Base-by-base conservation (phyloP, 2,329 filamentous ascomycete genomes). In the Nemania sp. region DNA sequence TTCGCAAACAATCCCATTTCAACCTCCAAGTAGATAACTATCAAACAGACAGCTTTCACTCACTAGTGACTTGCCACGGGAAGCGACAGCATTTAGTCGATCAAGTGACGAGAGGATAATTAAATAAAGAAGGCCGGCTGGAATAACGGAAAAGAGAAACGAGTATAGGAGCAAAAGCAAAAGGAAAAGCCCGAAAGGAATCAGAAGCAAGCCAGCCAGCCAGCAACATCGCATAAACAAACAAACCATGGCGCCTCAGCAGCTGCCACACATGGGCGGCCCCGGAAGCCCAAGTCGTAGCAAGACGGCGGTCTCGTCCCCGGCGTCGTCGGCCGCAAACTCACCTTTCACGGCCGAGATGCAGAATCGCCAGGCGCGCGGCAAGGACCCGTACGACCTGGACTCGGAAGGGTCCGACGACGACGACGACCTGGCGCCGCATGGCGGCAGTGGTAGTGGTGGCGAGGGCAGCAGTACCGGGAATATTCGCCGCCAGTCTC, bases 341-440 rank as follows among this genome's bases (percentile, higher is more conserved):
- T 20, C 60, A 56, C 71, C 64, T 29, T 85, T 87, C 76, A 86
- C 85, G 0, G 71, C 80, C 22, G 77, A 81, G 66, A 87, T 87
- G 85, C 85, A 86, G 73, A 87, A 89, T 75, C 82, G 82, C 5
- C 88, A 90, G 76, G 86, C 88, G 4, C 82, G 88, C 47, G 87
- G 87, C 59, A 88, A 88, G 73, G 83, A 89, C 68, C 85, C 86
- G 0, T 87, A 87, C 73, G 70, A 77, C 51, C 76, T 76, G 10
- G 78, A 79, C 47, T 62, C 69, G 52, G 60, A 73, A 47, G 68
- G n/a, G n/a, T n/a, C n/a, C n/a, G n/a, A n/a, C n/a, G n/a, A n/a
- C n/a, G n/a, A 58, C 52, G 52, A 69, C 62, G 68, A 72, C 10
- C 54, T 53, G 58, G 32, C 29, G 45, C 59, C 1, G 5, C 45